A percentile compares a stretch with the other conserved stretches of the same genome.
Evolutionary conservation across 2,329 filamentous ascomycete species (phyloP).

Genomic region (Penicillium griseofulvum): DNA sequence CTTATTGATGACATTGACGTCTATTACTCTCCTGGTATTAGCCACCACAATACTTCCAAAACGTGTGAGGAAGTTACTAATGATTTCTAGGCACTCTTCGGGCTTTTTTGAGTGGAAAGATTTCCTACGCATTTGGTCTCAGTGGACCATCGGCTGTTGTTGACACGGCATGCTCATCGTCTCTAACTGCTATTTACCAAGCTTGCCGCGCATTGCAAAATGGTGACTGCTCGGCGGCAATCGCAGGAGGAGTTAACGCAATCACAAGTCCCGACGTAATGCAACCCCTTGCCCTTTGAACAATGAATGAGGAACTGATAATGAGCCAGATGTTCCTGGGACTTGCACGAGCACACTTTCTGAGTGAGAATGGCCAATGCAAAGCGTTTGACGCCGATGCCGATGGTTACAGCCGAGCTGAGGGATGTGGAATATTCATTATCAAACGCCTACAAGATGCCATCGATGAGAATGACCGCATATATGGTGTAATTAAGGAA

Average conservation of each 20-base stretch:
- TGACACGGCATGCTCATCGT: neutral
- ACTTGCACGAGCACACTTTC: neutral
- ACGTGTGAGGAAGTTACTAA: too few relatives aligned
- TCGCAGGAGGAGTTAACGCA: neutral
- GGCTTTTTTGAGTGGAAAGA: neutral
- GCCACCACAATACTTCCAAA: too few relatives aligned
- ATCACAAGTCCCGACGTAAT: neutral
- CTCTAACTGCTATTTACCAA: neutral
- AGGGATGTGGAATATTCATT: neutral
- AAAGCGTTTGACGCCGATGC: neutral
- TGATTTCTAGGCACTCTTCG: neutral
- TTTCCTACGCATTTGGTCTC: neutral
- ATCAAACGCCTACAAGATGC: neutral
- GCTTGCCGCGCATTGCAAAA: neutral
- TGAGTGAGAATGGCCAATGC: neutral
- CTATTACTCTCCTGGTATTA: neutral
- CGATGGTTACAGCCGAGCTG: neutral
- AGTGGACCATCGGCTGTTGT: neutral
- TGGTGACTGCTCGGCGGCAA: neutral
- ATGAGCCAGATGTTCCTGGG: too few relatives aligned
- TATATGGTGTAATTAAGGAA: neutral
- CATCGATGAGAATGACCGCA: neutral
- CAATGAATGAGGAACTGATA: too few relatives aligned
- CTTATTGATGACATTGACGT: neutral
- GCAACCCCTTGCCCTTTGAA: too few relatives aligned